Base-by-base conservation (phyloP, 768 basidiomycete species). In the Suillus plorans region DNA sequence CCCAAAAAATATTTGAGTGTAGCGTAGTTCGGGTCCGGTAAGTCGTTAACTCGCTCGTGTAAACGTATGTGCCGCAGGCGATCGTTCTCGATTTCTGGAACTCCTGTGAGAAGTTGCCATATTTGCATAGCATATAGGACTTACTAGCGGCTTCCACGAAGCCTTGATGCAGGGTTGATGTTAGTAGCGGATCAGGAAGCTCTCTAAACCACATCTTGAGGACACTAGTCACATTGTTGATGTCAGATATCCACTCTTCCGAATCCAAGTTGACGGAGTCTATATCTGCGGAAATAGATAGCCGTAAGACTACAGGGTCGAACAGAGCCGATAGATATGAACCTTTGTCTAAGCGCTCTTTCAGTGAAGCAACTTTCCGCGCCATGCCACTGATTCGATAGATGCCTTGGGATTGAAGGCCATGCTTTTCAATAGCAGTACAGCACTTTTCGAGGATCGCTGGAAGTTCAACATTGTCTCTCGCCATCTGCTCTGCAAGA, bases 11-110 rank as follows among this genome's bases (percentile, higher is more conserved):
- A 97, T 74, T 99, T 98, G 60, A 99, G 82, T 1, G 97, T 97
- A 2, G 97, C 94, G 72, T 99, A 99, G 77, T 99, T 98, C n/a
- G 97, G 86, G 78, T 99, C 97, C 14, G 97, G 97, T 61, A 99
- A 84, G 69, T 98, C 97, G 71, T 99, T 99, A 55, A 99, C 95
- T 55, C 95, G 89, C 73, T 99, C 97, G 72, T 99, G 97, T 61
- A 99, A 80, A 59, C 96, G 88, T 68, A 99, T 99, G 71, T 99
- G 97, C 65, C 97, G 86, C 68, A 99, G 80, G 60, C 97, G 88
- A 69, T 97, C 96, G 72, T 97, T 97, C 62, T 99, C 97, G 67
- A 92, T 92, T 73, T 89, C 91, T 95, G 69, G 18, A 62, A 53
- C 55, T 4, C 42, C 34, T 60, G 37, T 49, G 28, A 22, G 57